These are phyloP conservation scores for Leccinum obscurum DNA, from an alignment of 768 basidiomycete species.

Conservation along the genomic window DNA sequence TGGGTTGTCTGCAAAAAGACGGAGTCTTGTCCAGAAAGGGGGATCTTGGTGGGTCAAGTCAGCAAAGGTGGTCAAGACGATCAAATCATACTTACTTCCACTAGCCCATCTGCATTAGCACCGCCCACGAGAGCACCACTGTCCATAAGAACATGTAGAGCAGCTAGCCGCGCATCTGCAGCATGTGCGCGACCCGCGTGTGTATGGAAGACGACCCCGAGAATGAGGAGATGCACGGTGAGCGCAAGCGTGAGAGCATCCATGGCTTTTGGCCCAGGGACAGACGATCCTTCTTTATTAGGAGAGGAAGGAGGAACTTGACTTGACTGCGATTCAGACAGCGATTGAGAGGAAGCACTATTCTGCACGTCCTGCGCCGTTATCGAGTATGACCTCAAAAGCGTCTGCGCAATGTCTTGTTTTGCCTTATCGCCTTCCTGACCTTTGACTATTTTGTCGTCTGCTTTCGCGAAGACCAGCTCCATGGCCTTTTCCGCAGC, in stretches of 20 bases:
- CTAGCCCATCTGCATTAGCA: conserved; percentile 36
- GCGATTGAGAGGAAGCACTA: conserved; percentile 23
- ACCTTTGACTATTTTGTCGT: conserved; percentile 6
- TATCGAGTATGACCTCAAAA: conserved; percentile 34
- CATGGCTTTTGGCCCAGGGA: conserved; percentile 21
- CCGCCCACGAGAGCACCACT: conserved; percentile 45
- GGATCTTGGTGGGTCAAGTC: conserved; percentile 22
- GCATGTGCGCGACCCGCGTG: conserved; percentile 52
- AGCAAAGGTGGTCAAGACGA: conserved; percentile 8
- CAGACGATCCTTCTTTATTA: background rate
- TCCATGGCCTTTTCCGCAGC: conserved; percentile 52
- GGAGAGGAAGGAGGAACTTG: background rate
- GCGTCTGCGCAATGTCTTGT: conserved; percentile 7
- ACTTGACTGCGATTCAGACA: conserved; percentile 17
- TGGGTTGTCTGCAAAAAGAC: conserved; percentile 63
- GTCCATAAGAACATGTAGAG: conserved; percentile 69
- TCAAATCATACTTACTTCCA: conserved; percentile 36
- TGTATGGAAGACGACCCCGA: conserved; percentile 62
- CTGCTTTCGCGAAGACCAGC: conserved; percentile 30
- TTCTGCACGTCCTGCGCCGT: conserved; percentile 29
- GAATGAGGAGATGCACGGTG: conserved; percentile 60
- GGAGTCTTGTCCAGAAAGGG: conserved; percentile 39
- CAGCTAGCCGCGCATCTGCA: conserved; percentile 51
- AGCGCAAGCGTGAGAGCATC: conserved; percentile 40
- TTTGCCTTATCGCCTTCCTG: conserved; percentile 13